phyloP scores from a whole-genome alignment of 1,284 basidiomycete genomes.

The Laetiporus sulphureus region DNA sequence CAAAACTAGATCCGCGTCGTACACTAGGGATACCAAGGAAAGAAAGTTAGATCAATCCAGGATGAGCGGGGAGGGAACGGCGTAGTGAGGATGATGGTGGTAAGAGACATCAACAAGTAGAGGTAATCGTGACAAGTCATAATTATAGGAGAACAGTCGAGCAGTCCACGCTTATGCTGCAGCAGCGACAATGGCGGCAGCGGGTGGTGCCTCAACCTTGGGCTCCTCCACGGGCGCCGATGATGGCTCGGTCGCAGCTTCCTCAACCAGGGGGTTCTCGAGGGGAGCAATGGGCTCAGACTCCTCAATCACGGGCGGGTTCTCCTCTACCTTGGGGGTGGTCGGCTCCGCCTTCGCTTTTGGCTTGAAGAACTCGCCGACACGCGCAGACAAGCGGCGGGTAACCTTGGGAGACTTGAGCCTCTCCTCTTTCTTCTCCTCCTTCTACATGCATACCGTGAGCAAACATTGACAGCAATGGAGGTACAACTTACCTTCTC shows the following conservation, averaged over 20 bases:
- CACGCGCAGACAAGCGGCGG: slow-evolving; percentile 72
- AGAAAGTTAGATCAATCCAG: slow-evolving; percentile 24
- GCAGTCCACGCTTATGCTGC: slow-evolving; percentile 43
- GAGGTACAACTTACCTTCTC: slow-evolving; percentile 44
- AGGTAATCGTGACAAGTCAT: slow-evolving; percentile 49
- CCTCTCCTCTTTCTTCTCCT: slow-evolving; percentile 42
- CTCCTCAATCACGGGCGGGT: slow-evolving; percentile 74
- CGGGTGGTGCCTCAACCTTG: slow-evolving; percentile 30
- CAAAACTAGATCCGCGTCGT: slow-evolving; percentile 56
- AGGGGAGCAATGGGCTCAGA: slow-evolving; percentile 67
- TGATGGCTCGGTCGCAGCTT: slow-evolving; percentile 29
- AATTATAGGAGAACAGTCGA: slow-evolving; percentile 22
- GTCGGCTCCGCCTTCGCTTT: slow-evolving; percentile 65
- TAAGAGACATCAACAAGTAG: slow-evolving; percentile 35
- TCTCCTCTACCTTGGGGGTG: slow-evolving; percentile 77
- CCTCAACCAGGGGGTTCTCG: slow-evolving; percentile 54
- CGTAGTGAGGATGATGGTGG: slow-evolving; percentile 22
- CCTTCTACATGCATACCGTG: slow-evolving; percentile 29
- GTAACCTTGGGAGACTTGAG: slow-evolving; percentile 51
- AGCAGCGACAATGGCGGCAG: slow-evolving; percentile 40
- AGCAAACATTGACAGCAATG: not conserved
- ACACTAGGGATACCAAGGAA: slow-evolving; percentile 42
- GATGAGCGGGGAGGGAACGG: slow-evolving; percentile 29
- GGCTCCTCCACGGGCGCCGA: slow-evolving; percentile 32
- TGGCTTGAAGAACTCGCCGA: slow-evolving; percentile 74